Base-by-base conservation (phyloP, 345 rosid genomes). In the Durio zibethinus region DNA sequence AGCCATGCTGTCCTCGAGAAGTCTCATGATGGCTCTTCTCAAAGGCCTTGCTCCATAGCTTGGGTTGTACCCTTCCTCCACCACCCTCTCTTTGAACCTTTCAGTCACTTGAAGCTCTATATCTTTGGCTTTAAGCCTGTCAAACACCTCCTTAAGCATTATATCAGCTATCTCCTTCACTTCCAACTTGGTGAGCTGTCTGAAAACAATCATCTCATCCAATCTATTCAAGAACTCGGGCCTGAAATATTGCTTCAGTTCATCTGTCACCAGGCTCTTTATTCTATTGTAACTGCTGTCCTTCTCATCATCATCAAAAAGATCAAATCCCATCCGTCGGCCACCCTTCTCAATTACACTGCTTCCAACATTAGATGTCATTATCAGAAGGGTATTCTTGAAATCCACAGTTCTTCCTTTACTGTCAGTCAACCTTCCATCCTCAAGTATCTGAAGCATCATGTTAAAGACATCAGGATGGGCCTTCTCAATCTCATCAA, bases 371-470 rank as follows among this genome's bases (percentile, higher is more conserved):
- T 96, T 96, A 3, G 99, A 96, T 20, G 99, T 96, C 99, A 96
- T 92, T 48, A 96, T 94, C 78, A 96, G 85, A 73, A 96, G 98
- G 16, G 99, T 96, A 79, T 96, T 96, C 86, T 94, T 94, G 87
- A 96, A 96, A 75, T 96, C 99, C 7, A 96, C 99, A 0, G 98
- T 93, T 83, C 99, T 89, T 59, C 99, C 98, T 86, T 94, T 96
- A 86, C 99, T 96, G 81, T 96, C 99, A 0, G 98, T 96, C 79
- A 96, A 77, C 84, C 99, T 89, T 50, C 99, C 98, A 47, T 96
- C 99, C 88, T 96, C 99, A 0, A 96, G 93, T 76, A 96, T 93
- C 75, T 96, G 99, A 87, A 96, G 99, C 98, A 96, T 94, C 94
- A 94, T 92, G 89, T 96, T 94, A 84, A 96, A 96, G 76, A 96